Percentiles rank a stretch among this genome's conserved stretches.
phyloP scores from a whole-genome alignment of 305 asterid species.

The Rubia tinctorum region DNA sequence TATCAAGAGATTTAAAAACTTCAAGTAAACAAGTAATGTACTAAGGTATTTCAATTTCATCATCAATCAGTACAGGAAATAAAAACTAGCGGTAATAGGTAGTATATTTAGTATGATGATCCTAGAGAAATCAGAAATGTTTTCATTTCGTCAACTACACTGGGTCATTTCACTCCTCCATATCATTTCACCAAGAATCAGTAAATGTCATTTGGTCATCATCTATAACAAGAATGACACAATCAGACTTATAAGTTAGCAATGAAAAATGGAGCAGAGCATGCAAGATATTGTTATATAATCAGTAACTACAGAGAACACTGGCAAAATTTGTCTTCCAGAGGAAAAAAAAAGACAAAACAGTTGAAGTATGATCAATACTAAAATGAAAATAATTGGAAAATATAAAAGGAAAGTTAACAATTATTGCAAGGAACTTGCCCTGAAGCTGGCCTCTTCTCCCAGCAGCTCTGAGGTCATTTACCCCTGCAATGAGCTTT shows the following conservation, averaged over 20 bases:
- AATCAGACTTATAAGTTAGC: neutral
- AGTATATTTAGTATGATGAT: neutral
- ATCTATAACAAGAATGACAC: neutral
- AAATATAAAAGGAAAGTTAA: constrained; percentile 1
- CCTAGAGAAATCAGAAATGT: neutral
- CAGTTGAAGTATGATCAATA: neutral
- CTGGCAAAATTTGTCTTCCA: neutral
- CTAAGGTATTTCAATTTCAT: neutral
- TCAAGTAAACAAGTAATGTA: neutral
- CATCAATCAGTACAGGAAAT: neutral
- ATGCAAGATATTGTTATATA: neutral
- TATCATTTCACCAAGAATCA: neutral
- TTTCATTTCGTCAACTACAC: neutral
- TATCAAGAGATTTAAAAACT: neutral
- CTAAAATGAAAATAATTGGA: neutral
- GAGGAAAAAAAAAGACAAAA: neutral
- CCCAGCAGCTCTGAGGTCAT: constrained; percentile 82
- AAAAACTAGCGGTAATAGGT: neutral
- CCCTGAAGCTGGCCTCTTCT: constrained; percentile 79
- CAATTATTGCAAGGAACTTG: constrained; percentile 28
- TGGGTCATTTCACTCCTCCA: neutral
- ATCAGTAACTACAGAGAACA: no score
- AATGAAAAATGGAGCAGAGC: neutral
- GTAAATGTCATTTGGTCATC: neutral
- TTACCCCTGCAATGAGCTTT: constrained; percentile 53